A percentile compares a stretch with the other conserved stretches of the same genome.
These are phyloP conservation scores for Gastrodia elata DNA, from an alignment of 106 monocot species.

Conservation along the genomic window DNA sequence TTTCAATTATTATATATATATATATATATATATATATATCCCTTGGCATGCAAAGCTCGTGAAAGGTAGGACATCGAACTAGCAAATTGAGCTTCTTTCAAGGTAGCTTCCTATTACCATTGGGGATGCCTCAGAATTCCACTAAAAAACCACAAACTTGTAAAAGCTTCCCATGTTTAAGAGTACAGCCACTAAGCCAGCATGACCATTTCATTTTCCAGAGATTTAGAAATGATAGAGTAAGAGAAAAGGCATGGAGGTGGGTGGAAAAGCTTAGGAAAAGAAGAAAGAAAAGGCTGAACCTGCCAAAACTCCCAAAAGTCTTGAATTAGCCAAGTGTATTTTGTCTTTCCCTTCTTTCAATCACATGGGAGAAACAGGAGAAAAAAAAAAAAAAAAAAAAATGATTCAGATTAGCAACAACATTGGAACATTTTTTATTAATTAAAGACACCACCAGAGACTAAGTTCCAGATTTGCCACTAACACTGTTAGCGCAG, in stretches of 20 bases:
- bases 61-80: background rate
- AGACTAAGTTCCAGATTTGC: background rate
- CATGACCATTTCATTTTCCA: background rate
- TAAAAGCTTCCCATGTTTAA: background rate
- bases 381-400: background rate
- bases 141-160: background rate
- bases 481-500: background rate
- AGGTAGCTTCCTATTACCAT: background rate
- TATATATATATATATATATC: no score
- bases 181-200: background rate
- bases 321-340: background rate
- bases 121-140: background rate
- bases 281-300: background rate
- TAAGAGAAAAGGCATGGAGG: background rate
- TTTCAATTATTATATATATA: no score
- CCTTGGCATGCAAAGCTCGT: no score
- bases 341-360: conserved; percentile 3
- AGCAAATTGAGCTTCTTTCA: background rate
- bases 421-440: background rate
- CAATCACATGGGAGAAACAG: background rate
- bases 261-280: background rate
- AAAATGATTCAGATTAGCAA: background rate
- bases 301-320: background rate
- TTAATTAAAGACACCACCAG: background rate
- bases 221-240: background rate